Conservation (phyloP, 106 monocot species). For the Narthecium ossifragum region DNA sequence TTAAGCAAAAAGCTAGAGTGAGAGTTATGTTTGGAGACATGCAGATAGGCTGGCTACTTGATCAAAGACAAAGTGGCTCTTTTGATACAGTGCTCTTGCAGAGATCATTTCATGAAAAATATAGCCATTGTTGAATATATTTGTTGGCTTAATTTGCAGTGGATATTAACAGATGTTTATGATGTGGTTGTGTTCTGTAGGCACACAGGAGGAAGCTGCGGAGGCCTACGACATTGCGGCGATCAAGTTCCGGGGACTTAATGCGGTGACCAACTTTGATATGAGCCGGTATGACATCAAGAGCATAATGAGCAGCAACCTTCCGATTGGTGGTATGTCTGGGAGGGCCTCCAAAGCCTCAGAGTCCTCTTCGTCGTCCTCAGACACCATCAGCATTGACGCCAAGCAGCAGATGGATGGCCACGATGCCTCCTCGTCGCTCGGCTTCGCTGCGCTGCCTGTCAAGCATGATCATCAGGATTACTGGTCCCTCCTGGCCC, state of each 20-base stretch:
- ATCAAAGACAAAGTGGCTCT: too few species aligned
- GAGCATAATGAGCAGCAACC: slow-evolving; percentile 77
- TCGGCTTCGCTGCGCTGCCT: slow-evolving; percentile 31
- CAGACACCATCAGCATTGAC: slow-evolving; percentile 26
- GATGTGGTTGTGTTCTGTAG: slow-evolving; percentile 9
- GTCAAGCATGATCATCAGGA: slow-evolving; percentile 35
- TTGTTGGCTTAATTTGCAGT: background rate
- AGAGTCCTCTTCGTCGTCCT: slow-evolving; percentile 31
- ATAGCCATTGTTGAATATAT: background rate
- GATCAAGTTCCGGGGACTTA: slow-evolving; percentile 89
- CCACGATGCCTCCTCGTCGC: slow-evolving; percentile 19
- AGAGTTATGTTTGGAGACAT: too few species aligned
- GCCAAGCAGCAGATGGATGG: background rate
- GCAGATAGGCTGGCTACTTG: too few species aligned
- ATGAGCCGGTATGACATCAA: slow-evolving; percentile 92
- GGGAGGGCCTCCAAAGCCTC: slow-evolving; percentile 26
- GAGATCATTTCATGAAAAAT: background rate
- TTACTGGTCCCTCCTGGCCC: slow-evolving; percentile 66
- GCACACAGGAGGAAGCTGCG: slow-evolving; percentile 93
- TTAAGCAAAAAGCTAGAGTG: too few species aligned
- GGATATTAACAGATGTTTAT: background rate
- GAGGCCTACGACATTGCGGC: slow-evolving; percentile 97
- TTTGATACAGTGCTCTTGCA: too few species aligned
- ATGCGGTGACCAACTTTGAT: slow-evolving; percentile 95
- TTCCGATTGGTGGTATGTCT: slow-evolving; percentile 71